Percentiles rank a stretch among this genome's conserved stretches.
These are phyloP conservation scores for Mycena haematopus DNA, from an alignment of 768 basidiomycete species.

Conservation along the genomic window DNA sequence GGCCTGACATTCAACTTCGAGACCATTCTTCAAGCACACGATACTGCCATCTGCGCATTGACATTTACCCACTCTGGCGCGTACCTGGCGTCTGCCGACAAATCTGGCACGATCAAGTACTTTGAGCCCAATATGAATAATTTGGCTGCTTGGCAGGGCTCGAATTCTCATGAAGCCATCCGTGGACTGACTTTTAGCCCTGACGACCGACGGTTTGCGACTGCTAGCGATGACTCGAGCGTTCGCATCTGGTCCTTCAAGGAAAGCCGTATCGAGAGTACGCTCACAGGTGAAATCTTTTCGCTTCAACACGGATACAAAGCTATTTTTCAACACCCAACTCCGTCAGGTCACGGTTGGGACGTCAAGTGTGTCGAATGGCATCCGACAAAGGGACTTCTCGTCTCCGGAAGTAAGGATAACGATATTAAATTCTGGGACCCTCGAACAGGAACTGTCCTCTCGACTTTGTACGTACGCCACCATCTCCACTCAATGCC, in stretches of 20 bases:
- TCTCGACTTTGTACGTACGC: conserved; percentile 82
- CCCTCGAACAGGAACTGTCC: conserved; percentile 87
- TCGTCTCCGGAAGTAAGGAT: conserved; percentile 96
- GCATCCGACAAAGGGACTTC: conserved; percentile 96
- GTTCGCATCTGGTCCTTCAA: conserved; percentile 96
- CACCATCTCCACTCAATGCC: neutral
- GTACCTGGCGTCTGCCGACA: conserved; percentile 92
- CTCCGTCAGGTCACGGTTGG: conserved; percentile 88
- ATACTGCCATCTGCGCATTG: conserved; percentile 90
- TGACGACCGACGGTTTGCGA: conserved; percentile 90
- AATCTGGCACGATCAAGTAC: conserved; percentile 95
- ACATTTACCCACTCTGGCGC: conserved; percentile 92
- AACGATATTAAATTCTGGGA: conserved; percentile 99
- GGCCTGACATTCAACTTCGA: conserved; percentile 99
- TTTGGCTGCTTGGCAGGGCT: conserved; percentile 90
- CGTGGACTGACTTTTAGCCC: conserved; percentile 92
- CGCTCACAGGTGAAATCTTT: conserved; percentile 71
- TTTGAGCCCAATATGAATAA: conserved; percentile 99
- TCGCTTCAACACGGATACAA: neutral
- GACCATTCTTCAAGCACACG: conserved; percentile 98
- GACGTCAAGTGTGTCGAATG: conserved; percentile 98
- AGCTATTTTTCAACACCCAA: neutral
- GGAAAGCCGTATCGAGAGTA: conserved; percentile 86
- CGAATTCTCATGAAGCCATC: conserved; percentile 86
- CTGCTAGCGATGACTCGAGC: conserved; percentile 94